phyloP scores from a whole-genome alignment of 257 asterid species.

The Jaltomata sinuosa region DNA sequence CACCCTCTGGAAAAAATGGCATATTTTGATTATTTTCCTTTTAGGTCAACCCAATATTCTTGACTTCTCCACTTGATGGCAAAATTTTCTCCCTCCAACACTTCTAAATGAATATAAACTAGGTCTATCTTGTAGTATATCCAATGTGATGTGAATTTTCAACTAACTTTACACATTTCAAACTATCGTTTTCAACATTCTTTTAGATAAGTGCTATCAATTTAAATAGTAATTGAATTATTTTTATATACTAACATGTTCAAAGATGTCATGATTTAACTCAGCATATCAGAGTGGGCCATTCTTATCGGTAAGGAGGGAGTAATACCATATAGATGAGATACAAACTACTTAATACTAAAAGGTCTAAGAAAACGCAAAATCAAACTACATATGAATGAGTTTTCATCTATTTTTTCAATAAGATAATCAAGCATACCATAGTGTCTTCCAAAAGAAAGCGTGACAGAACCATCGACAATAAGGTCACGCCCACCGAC shows the following conservation, averaged over 20 bases:
- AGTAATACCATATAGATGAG: not conserved
- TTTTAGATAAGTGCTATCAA: not conserved
- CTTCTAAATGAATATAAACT: not conserved
- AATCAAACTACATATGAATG: not conserved
- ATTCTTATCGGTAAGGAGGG: not conserved
- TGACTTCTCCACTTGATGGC: not conserved
- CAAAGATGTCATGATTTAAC: not conserved
- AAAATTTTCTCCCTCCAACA: not conserved
- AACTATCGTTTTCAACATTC: not conserved
- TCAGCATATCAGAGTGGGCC: not conserved
- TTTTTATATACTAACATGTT: not conserved
- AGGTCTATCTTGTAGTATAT: not conserved
- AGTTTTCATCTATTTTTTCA: not conserved
- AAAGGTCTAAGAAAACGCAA: not conserved
- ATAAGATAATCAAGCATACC: slow-evolving; percentile 47
- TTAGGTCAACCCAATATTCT: not conserved
- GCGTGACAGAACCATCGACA: slow-evolving; percentile 79
- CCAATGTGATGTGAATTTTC: not conserved
- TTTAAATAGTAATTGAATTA: not conserved
- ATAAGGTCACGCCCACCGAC: slow-evolving; percentile 98
- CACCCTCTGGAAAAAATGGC: not conserved
- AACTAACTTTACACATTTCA: not conserved
- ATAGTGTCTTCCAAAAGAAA: slow-evolving; percentile 89
- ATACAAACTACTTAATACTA: not conserved
- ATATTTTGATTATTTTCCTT: not conserved